phyloP scores from a whole-genome alignment of 2,329 filamentous ascomycete genomes.

The Diaporthe vexans region DNA sequence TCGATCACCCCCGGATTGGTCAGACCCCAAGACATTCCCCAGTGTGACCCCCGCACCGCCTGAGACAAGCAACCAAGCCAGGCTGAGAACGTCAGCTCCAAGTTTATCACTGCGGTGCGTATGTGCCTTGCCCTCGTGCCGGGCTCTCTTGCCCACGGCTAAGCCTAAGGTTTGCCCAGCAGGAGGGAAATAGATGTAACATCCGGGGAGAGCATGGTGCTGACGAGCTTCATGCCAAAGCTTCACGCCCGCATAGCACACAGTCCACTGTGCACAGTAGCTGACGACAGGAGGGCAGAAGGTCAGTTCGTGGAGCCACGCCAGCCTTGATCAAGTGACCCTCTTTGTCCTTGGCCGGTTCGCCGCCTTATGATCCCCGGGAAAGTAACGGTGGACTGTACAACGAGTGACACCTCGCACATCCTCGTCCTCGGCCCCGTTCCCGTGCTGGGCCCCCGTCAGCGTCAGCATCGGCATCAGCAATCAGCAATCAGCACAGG shows the following conservation, averaged over 20 bases:
- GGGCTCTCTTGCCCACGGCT: neutral
- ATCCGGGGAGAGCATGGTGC: conserved; percentile 21
- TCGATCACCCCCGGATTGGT: conserved; percentile 30
- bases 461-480: conserved; percentile 10
- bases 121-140: neutral
- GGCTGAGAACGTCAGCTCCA: conserved; percentile 25
- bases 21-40: conserved; percentile 32
- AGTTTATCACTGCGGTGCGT: conserved; percentile 3
- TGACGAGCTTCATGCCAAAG: conserved; percentile 24
- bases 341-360: conserved; percentile 1
- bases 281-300: neutral
- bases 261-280: neutral
- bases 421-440: conserved; percentile 13
- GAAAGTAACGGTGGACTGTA: neutral
- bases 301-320: neutral
- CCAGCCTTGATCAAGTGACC: conserved; percentile 12
- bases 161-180: conserved; percentile 21
- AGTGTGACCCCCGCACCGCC: conserved; percentile 31
- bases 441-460: neutral
- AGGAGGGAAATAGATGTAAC: conserved; percentile 9
- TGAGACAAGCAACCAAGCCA: conserved; percentile 17
- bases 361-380: neutral
- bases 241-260: neutral
- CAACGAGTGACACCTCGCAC: conserved; percentile 2
- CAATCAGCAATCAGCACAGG: conserved; percentile 12